Evolutionary conservation across 257 asterid genomes (phyloP), one percentile per base, ranked within the genome.

Genomic region (Nicotiana noctiflora): DNA sequence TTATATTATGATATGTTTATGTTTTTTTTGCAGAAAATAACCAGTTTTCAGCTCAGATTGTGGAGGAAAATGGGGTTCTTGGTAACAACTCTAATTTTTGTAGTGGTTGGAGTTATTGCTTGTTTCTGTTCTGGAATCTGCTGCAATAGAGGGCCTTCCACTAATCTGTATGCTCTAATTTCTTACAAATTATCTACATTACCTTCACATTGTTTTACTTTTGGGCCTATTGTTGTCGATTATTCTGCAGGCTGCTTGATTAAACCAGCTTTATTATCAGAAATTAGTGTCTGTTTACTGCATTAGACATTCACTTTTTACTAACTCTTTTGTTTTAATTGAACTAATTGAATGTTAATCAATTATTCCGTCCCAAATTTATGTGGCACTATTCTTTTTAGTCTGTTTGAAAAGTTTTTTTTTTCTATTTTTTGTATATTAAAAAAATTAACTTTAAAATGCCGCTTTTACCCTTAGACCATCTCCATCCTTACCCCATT

Each of bases 81-180:
- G 83, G 94, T 95, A 80, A 93, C 98, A 81, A 93, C 91, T 53
- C 86, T 93, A 49, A 92, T 92, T 66, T 95, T 92, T 86, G 6
- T 87, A n/a, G 95, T 85, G 77, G 83, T 95, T 19, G 98, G 98
- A 81, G 86, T 93, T 75, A 93, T 93, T 86, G 98, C 94, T 7
- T 86, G 93, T 17, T 85, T 95, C 25, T 82, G 90, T 83, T 55
- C 91, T 84, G 87, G 94, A 92, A 92, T 95, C 86, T 93, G 97
- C 92, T 95, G 88, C 91, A 93, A 90, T 83, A 89, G 92, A 87
- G 98, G 98, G 12, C 97, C 98, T 75, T 95, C 98, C 8, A 82
- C 98, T 15, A 95, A 95, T 84, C 93, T 95, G 98, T 93, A 95
- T 83, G 97, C 67, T 37, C 21, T 3, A 34, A n/a, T 44, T 44